Base-by-base conservation (phyloP, 1,139 yeast genomes). In the Cylindricascospora bacillispora region DNA sequence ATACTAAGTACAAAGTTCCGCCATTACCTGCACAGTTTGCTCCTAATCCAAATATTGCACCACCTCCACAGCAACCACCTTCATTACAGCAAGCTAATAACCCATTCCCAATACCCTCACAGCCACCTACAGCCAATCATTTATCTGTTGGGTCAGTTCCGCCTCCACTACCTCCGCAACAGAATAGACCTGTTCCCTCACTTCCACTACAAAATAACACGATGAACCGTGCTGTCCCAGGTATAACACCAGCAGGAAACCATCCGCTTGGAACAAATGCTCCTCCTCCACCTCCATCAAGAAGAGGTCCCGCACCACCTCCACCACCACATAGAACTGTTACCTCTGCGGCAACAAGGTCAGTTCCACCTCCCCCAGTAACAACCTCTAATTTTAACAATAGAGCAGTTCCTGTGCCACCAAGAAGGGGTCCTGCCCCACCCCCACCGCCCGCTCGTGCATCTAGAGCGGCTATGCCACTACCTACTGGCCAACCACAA, bases 201-300 rank as follows among this genome's bases (percentile, higher is more conserved):
- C 47, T 6, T 39, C 44, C 10, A 38, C 42, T 7, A 18, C 10
- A 18, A 7, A 10, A 14, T 42, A 41, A 22, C 21, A 18, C 21
- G 28, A 31, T 6, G 28, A 32, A 7, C 30, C 44, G 7, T 18
- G 21, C 9, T n/a, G n/a, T n/a, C n/a, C n/a, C n/a, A n/a, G n/a
- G 25, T 19, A 24, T 29, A 13, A 20, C 15, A 14, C 13, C 35
- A 27, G 26, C 28, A 12, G 30, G 29, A 18, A 18, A 18, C 10
- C 21, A 18, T 10, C n/a, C n/a, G n/a, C n/a, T n/a, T 16, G 30
- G 23, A 5, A 27, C 30, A 22, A 35, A 43, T n/a, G 45, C 46
- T 9, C 41, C 45, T 37, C 63, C 67, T 6, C 60, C 60, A 13
- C 51, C 58, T 15, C 54, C 59, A 6, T 45, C 56, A 10, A 38